Conservation (phyloP, 139 green algal species). For the Chlorella sp. region DNA sequence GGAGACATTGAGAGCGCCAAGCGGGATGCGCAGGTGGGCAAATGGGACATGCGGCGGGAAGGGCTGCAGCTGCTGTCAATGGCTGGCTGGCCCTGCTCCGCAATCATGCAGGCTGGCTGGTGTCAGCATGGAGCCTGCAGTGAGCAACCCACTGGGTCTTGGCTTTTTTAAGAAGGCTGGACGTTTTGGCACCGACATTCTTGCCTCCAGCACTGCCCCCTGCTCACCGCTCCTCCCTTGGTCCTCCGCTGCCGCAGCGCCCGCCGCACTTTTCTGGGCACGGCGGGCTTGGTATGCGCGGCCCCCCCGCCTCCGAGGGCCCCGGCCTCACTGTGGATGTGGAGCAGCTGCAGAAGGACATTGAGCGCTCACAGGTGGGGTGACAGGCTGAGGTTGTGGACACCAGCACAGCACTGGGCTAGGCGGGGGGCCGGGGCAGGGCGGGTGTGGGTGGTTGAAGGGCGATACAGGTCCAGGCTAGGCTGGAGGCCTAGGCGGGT, state of each 20-base stretch:
- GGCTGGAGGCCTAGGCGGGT: no score
- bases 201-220: neutral
- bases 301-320: neutral
- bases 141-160: no score
- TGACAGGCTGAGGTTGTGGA: neutral
- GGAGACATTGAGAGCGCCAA: constrained; percentile 23
- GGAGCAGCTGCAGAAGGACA: constrained; percentile 42
- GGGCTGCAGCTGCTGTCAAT: neutral
- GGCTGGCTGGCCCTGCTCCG: neutral
- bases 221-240: neutral
- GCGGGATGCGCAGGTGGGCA: neutral
- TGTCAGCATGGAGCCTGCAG: neutral
- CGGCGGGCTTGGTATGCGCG: neutral
- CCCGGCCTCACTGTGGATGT: constrained; percentile 1
- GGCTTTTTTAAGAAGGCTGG: no score
- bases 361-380: constrained; percentile 37
- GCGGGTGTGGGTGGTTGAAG: no score
- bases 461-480: no score
- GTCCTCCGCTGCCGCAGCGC: constrained; percentile 7
- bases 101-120: no score
- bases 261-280: constrained; percentile 3
- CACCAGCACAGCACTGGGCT: neutral
- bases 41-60: neutral
- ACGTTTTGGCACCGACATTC: neutral
- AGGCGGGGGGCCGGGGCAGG: no score